A percentile compares a stretch with the other conserved stretches of the same genome.
Evolutionary conservation across 805 yeast species (phyloP).

Genomic region (Starmerella bacillaris): DNA sequence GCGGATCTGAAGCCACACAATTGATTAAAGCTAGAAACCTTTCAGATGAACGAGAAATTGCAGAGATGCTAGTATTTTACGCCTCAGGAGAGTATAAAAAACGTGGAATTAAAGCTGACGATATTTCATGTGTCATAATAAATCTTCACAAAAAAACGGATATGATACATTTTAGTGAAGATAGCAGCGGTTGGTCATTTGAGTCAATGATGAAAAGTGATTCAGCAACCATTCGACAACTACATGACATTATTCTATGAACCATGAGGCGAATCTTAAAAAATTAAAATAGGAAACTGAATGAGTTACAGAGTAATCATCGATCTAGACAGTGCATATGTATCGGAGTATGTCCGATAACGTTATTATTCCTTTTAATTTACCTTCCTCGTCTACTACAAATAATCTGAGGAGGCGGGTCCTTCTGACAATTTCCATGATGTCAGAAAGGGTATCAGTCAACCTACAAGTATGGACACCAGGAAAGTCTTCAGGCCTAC

Average conservation of each 20-base stretch:
- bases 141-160: conserved; percentile 3
- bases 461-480: conserved; percentile 93
- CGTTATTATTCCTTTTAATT: conserved; percentile 66
- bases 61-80: conserved; percentile 7
- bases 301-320: neutral
- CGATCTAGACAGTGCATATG: conserved; percentile 10
- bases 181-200: neutral
- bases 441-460: conserved; percentile 68
- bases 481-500: conserved; percentile 88
- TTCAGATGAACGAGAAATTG: conserved; percentile 7
- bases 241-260: neutral
- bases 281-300: neutral
- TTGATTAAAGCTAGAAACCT: conserved; percentile 33
- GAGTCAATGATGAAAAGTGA: neutral
- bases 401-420: conserved; percentile 81
- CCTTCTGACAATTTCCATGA: conserved; percentile 82
- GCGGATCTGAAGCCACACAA: conserved; percentile 44
- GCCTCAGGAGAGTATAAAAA: conserved; percentile 6
- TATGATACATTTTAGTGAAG: neutral
- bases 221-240: neutral
- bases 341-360: conserved; percentile 79
- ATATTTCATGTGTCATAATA: conserved; percentile 14
- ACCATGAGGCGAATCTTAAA: neutral
- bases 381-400: conserved; percentile 72
- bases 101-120: conserved; percentile 9